These are phyloP conservation scores for Grosmannia serpens DNA, from an alignment of 2,329 filamentous ascomycete species.

Conservation along the genomic window DNA sequence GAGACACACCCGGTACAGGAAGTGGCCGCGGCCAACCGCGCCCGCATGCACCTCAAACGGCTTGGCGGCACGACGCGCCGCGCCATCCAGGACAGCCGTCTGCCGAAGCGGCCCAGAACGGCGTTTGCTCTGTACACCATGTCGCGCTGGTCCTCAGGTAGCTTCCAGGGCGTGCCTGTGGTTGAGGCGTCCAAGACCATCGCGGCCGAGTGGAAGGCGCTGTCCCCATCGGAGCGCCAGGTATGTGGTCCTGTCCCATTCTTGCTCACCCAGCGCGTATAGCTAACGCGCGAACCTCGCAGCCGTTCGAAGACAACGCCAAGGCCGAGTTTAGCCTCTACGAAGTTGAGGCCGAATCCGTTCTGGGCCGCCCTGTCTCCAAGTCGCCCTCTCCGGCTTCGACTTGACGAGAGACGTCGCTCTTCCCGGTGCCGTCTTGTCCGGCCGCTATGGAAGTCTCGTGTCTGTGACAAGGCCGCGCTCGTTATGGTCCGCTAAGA, in stretches of 20 bases:
- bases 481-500: not conserved
- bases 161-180: constrained; percentile 8
- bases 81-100: constrained; percentile 33
- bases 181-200: constrained; percentile 16
- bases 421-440: not conserved
- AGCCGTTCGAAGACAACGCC: constrained; percentile 25
- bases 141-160: constrained; percentile 23
- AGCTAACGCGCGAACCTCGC: not conserved
- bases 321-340: constrained; percentile 20
- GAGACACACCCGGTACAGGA: constrained; percentile 25
- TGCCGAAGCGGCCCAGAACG: constrained; percentile 26
- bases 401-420: not conserved
- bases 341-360: constrained; percentile 16
- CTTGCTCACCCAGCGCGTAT: not conserved
- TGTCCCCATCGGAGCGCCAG: constrained; percentile 30
- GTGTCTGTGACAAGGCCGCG: not conserved
- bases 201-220: constrained; percentile 28
- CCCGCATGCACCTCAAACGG: constrained; percentile 30
- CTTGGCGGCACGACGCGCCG: constrained; percentile 18
- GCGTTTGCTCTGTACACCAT: constrained; percentile 27
- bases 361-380: constrained; percentile 11
- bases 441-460: not conserved
- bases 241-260: constrained; percentile 16
- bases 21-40: constrained; percentile 34
- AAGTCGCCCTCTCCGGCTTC: not conserved